phyloP scores from a whole-genome alignment of 768 basidiomycete genomes.

The Tephrocybe sp. region DNA sequence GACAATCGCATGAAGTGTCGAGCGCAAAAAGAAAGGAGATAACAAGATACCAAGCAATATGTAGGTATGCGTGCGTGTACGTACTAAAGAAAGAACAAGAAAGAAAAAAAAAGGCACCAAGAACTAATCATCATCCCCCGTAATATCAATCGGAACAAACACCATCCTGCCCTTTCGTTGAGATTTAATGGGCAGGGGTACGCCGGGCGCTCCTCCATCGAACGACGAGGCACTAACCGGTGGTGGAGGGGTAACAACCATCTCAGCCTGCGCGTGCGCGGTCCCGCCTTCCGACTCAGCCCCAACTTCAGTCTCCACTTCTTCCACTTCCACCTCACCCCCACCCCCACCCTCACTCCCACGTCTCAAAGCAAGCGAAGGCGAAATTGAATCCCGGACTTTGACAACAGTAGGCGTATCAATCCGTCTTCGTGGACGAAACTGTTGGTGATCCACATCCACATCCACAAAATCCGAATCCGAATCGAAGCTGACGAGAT shows the following conservation, averaged over 20 bases:
- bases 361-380: not conserved
- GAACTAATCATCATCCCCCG: not conserved
- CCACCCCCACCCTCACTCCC: not conserved
- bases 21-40: too few relatives aligned
- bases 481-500: not conserved
- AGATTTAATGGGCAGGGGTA: slow-evolving; percentile 15
- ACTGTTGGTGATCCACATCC: not conserved
- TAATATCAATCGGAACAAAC: slow-evolving; percentile 7
- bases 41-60: too few relatives aligned
- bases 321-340: not conserved
- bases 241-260: too few relatives aligned
- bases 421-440: too few relatives aligned
- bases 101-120: not conserved
- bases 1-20: too few relatives aligned
- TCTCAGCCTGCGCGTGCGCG: too few relatives aligned
- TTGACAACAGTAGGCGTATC: not conserved
- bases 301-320: too few relatives aligned
- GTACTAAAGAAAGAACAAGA: not conserved
- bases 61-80: too few relatives aligned
- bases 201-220: not conserved
- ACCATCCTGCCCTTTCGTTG: slow-evolving; percentile 14
- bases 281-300: too few relatives aligned
- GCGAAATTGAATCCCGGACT: not conserved
- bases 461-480: too few relatives aligned
- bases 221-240: too few relatives aligned